A percentile compares a stretch with the other conserved stretches of the same genome.
phyloP scores from a whole-genome alignment of 768 basidiomycete genomes.

The Pholiota molesta region DNA sequence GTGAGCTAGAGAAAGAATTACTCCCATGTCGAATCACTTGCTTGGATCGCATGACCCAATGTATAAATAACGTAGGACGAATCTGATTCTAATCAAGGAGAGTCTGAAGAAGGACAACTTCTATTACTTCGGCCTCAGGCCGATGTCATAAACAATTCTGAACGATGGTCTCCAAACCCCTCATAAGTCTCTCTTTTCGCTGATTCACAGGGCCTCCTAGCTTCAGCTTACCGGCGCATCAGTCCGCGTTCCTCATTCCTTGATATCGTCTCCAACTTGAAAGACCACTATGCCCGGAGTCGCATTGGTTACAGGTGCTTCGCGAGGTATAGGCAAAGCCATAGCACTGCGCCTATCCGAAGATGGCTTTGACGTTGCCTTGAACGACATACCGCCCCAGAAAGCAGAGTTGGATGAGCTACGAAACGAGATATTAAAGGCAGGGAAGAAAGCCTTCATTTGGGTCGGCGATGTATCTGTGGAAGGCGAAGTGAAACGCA shows the following conservation, averaged over 20 bases:
- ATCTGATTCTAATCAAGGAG: too few species aligned
- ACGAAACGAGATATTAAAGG: slow-evolving; percentile 28
- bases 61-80: not conserved
- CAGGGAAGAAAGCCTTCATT: slow-evolving; percentile 25
- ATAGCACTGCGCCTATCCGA: slow-evolving; percentile 48
- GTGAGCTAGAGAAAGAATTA: too few species aligned
- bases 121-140: too few species aligned
- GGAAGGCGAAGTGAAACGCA: slow-evolving; percentile 43
- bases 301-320: slow-evolving; percentile 38
- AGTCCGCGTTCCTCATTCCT: too few species aligned
- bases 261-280: too few species aligned
- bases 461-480: slow-evolving; percentile 40
- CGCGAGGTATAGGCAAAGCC: slow-evolving; percentile 50
- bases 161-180: too few species aligned
- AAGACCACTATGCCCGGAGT: slow-evolving; percentile 18
- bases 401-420: slow-evolving; percentile 29
- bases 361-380: slow-evolving; percentile 49
- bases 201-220: too few species aligned
- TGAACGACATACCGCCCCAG: slow-evolving; percentile 44
- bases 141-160: too few species aligned
- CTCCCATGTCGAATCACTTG: too few species aligned
- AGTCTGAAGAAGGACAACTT: too few species aligned
- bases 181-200: too few species aligned
- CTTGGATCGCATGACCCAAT: not conserved
- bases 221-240: too few species aligned